phyloP scores from a whole-genome alignment of 805 yeast species.

The Metschnikowia matae region DNA sequence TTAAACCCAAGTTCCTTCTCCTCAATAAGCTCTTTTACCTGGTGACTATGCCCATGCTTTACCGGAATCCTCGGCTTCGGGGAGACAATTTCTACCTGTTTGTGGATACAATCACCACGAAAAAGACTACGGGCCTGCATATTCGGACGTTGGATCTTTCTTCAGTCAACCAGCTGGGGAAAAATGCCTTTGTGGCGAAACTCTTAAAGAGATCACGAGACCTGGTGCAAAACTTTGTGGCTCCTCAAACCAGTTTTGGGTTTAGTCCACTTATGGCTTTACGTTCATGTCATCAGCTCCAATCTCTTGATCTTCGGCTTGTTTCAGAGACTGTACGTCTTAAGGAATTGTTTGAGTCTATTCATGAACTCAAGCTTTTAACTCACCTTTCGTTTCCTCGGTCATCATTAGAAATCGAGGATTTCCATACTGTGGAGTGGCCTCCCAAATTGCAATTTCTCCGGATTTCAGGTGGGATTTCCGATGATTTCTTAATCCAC shows the following conservation, averaged over 20 bases:
- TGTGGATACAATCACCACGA: constrained; percentile 60
- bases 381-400: constrained; percentile 85
- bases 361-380: constrained; percentile 55
- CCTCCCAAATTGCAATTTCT: constrained; percentile 71
- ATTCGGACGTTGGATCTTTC: constrained; percentile 72
- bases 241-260: constrained; percentile 96
- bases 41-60: constrained; percentile 61
- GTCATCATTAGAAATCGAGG: constrained; percentile 70
- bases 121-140: constrained; percentile 49
- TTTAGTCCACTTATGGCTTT: constrained; percentile 82
- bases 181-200: constrained; percentile 84
- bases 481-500: constrained; percentile 68
- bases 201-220: constrained; percentile 72
- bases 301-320: constrained; percentile 69
- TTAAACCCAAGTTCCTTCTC: constrained; percentile 49
- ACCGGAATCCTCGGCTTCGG: constrained; percentile 56
- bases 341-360: constrained; percentile 72
- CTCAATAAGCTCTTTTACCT: constrained; percentile 60
- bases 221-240: constrained; percentile 64
- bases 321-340: constrained; percentile 90
- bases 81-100: constrained; percentile 68
- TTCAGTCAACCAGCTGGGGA: constrained; percentile 82
- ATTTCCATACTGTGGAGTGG: constrained; percentile 58
- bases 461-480: constrained; percentile 83
- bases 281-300: constrained; percentile 60